A percentile compares a stretch with the other conserved stretches of the same genome.
Evolutionary conservation across 2,329 filamentous ascomycete species (phyloP).

Genomic region (Ascochyta pisi): DNA sequence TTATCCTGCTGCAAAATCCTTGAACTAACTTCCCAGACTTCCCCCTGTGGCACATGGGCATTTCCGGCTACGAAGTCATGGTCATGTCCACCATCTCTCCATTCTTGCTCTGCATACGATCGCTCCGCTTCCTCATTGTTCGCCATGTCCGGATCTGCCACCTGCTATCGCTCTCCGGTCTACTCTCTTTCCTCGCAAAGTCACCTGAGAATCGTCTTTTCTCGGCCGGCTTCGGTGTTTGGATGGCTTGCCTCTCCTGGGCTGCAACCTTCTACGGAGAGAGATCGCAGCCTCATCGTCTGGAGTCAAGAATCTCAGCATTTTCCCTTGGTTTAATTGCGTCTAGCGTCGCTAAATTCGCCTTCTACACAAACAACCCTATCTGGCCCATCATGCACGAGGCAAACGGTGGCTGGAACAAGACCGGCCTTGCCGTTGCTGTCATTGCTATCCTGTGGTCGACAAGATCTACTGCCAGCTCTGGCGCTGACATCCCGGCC

Average conservation of each 20-base stretch:
- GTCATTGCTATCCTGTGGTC: conserved; percentile 77
- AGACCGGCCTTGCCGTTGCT: conserved; percentile 77
- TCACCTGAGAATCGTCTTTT: conserved; percentile 79
- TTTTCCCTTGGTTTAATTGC: conserved; percentile 83
- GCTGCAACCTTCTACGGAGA: conserved; percentile 81
- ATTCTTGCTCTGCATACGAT: conserved; percentile 73
- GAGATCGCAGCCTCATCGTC: conserved; percentile 72
- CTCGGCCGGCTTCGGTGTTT: conserved; percentile 79
- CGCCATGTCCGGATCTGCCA: conserved; percentile 75
- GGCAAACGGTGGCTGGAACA: conserved; percentile 91
- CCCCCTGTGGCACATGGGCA: conserved; percentile 98
- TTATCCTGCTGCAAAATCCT: neutral
- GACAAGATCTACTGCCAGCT: conserved; percentile 67
- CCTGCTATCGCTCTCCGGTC: conserved; percentile 76
- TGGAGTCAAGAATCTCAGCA: conserved; percentile 82
- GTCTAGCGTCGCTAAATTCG: conserved; percentile 90
- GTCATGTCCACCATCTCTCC: conserved; percentile 87
- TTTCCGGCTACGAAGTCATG: conserved; percentile 91
- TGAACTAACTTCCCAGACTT: conserved; percentile 68
- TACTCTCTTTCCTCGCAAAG: conserved; percentile 79
- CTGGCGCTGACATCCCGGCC: conserved; percentile 54
- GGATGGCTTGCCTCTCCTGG: conserved; percentile 83
- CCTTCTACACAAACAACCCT: conserved; percentile 93
- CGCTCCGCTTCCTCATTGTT: conserved; percentile 71
- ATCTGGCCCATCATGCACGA: conserved; percentile 95